phyloP scores from a whole-genome alignment of 2,329 filamentous ascomycete genomes.

The Incumbomyces lentus region DNA sequence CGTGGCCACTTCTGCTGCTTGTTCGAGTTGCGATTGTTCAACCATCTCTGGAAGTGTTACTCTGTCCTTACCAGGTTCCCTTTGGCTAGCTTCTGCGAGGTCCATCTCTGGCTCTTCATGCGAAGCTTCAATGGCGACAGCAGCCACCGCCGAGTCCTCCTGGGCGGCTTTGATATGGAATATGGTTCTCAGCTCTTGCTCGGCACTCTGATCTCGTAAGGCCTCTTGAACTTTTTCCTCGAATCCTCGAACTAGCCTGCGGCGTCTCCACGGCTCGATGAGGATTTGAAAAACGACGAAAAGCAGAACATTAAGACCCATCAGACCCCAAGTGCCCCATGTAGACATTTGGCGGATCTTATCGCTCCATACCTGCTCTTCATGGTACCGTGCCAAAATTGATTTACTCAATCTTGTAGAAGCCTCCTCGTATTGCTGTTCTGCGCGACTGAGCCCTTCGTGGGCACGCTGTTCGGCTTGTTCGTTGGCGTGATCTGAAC shows the following conservation, averaged over 20 bases:
- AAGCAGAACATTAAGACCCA: constrained; percentile 89
- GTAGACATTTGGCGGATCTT: constrained; percentile 93
- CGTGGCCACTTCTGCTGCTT: background rate
- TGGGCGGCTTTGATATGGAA: background rate
- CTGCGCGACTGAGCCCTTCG: constrained; percentile 61
- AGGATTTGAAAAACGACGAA: constrained; percentile 79
- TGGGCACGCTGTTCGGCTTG: constrained; percentile 66
- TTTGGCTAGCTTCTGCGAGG: background rate
- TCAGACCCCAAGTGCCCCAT: constrained; percentile 96
- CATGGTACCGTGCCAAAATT: constrained; percentile 87
- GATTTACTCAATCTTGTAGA: constrained; percentile 65
- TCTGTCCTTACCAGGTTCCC: background rate
- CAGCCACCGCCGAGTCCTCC: constrained; percentile 1
- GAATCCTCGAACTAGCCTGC: constrained; percentile 69
- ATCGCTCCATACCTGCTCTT: constrained; percentile 99
- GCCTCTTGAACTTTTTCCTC: constrained; percentile 64
- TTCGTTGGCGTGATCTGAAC: constrained; percentile 87
- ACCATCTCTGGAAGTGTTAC: background rate
- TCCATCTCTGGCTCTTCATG: background rate
- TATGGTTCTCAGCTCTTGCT: background rate
- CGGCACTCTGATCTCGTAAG: constrained; percentile 54
- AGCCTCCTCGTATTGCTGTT: constrained; percentile 69
- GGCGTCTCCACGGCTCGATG: constrained; percentile 84
- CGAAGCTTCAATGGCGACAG: constrained; percentile 1
- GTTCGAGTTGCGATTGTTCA: background rate